These are phyloP conservation scores for Carex pumila DNA, from an alignment of 176 grass and related monocot genomes.

Conservation along the genomic window DNA sequence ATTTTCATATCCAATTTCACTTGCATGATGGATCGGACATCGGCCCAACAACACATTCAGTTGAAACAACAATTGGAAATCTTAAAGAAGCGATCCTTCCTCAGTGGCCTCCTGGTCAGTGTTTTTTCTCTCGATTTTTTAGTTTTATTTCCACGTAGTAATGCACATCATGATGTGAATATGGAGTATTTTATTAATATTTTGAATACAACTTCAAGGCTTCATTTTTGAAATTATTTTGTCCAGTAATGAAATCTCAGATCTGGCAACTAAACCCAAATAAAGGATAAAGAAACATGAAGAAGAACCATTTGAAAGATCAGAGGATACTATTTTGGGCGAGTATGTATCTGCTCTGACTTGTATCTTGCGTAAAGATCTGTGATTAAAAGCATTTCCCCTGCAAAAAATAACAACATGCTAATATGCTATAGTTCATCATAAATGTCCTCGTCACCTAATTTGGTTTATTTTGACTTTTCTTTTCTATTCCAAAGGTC, in stretches of 20 bases:
- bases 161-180: neutral
- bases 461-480: neutral
- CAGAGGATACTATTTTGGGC: neutral
- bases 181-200: neutral
- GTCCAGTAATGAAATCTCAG: neutral
- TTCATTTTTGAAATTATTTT: neutral
- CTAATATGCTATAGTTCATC: neutral
- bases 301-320: neutral
- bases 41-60: constrained; percentile 5
- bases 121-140: neutral
- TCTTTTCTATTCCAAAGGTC: neutral
- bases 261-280: neutral
- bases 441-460: neutral
- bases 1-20: constrained; percentile 17
- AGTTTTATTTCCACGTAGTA: neutral
- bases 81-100: constrained; percentile 24
- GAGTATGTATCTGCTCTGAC: neutral
- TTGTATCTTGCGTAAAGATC: neutral
- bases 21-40: constrained; percentile 23
- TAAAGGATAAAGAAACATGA: neutral
- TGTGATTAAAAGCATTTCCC: neutral
- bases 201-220: neutral
- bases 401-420: neutral
- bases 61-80: neutral
- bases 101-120: constrained; percentile 25